Percentiles rank a stretch among this genome's conserved stretches.
Conservation (phyloP, 495 filamentous ascomycete genomes). For the Chaetomium tenue region DNA sequence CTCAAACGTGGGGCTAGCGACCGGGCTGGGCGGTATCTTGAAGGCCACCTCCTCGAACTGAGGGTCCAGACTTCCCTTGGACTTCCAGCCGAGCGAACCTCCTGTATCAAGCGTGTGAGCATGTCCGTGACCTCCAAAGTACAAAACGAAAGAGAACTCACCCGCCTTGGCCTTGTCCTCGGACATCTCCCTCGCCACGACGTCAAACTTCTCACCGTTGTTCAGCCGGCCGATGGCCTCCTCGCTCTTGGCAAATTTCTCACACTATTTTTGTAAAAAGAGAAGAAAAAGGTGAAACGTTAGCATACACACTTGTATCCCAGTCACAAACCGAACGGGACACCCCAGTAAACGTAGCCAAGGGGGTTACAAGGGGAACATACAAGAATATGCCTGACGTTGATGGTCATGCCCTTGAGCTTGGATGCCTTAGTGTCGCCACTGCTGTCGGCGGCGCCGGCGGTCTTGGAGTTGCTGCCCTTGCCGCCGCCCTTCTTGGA, state of each 20-base stretch:
- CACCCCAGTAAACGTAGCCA: background rate
- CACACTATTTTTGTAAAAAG: conserved; percentile 55
- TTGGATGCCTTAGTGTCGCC: conserved; percentile 16
- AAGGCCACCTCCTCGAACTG: conserved; percentile 82
- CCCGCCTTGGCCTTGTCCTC: conserved; percentile 87
- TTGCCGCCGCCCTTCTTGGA: conserved; percentile 13
- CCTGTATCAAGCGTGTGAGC: conserved; percentile 51
- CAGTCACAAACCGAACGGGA: no score
- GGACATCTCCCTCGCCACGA: conserved; percentile 80
- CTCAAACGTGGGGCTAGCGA: conserved; percentile 68
- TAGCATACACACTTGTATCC: background rate
- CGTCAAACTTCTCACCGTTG: conserved; percentile 78
- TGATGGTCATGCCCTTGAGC: conserved; percentile 72
- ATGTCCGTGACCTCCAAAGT: conserved; percentile 1
- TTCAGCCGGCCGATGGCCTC: conserved; percentile 76
- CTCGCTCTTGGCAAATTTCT: conserved; percentile 85
- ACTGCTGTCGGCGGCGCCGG: background rate
- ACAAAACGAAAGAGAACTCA: conserved; percentile 35
- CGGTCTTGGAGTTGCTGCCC: conserved; percentile 17
- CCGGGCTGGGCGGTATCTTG: conserved; percentile 72
- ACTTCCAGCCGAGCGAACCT: conserved; percentile 82
- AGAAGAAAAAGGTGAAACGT: background rate
- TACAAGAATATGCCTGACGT: conserved; percentile 86
- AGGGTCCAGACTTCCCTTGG: conserved; percentile 66
- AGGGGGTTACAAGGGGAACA: background rate